These are phyloP conservation scores for Eucalyptus tenuipes DNA, from an alignment of 345 rosid genomes.

Conservation along the genomic window DNA sequence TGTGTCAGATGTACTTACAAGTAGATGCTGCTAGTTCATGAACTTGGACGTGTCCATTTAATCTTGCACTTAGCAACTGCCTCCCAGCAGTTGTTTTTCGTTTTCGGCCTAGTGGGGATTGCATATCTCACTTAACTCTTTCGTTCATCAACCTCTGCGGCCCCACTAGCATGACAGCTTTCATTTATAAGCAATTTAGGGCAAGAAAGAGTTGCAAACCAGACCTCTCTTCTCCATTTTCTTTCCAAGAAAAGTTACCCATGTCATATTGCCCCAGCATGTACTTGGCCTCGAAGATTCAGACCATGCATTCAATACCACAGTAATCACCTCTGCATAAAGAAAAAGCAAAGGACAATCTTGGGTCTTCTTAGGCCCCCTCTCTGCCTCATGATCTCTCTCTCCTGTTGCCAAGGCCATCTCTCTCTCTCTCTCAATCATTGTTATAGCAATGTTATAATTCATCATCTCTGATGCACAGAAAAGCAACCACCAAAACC, in stretches of 20 bases:
- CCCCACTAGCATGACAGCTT: neutral
- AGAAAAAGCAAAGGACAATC: neutral
- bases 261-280: too few relatives aligned
- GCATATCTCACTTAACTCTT: neutral
- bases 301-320: neutral
- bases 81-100: neutral
- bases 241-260: neutral
- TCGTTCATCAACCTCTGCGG: neutral
- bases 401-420: neutral
- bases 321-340: neutral
- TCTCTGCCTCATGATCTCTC: neutral
- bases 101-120: neutral
- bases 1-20: neutral
- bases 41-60: neutral
- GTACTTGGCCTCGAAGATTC: neutral
- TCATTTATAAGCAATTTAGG: neutral
- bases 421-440: neutral
- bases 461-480: neutral
- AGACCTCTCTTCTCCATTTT: neutral
- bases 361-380: neutral
- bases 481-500: neutral
- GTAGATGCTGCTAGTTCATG: neutral
- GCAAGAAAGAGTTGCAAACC: neutral
- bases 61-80: neutral
- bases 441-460: neutral